These are phyloP conservation scores for Gastrolobium villosum DNA, from an alignment of 306 rosid genomes.

Conservation along the genomic window DNA sequence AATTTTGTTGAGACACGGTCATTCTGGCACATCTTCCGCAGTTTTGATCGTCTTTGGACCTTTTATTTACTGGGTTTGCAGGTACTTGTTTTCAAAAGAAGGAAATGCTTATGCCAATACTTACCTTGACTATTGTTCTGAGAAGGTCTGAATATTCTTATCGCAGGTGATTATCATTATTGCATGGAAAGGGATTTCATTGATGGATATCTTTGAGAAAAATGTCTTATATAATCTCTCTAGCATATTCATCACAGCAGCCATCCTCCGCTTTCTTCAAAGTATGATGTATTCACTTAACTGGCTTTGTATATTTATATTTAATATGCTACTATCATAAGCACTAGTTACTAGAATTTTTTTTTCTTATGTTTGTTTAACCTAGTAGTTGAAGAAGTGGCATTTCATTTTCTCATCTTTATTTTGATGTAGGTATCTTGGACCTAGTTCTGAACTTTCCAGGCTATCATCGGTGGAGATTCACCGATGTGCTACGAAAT, in stretches of 20 bases:
- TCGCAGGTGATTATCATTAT: conserved; percentile 76
- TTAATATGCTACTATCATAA: conserved; percentile 39
- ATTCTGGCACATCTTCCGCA: conserved; percentile 90
- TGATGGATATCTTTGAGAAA: conserved; percentile 65
- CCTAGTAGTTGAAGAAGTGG: conserved; percentile 32
- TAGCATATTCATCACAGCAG: conserved; percentile 96
- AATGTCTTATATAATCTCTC: conserved; percentile 74
- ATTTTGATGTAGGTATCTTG: conserved; percentile 73
- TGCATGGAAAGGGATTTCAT: conserved; percentile 75
- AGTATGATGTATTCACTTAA: conserved; percentile 62
- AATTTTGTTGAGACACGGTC: conserved; percentile 87
- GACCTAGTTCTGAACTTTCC: conserved; percentile 88
- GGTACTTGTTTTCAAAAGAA: conserved; percentile 63
- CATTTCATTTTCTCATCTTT: conserved; percentile 32
- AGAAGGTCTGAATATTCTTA: conserved; percentile 42
- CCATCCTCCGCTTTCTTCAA: conserved; percentile 88
- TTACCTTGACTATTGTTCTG: conserved; percentile 40
- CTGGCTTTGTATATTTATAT: conserved; percentile 35
- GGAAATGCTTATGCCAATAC: conserved; percentile 31
- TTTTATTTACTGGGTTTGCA: conserved; percentile 86
- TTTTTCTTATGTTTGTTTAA: conserved; percentile 22
- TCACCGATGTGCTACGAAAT: conserved; percentile 77
- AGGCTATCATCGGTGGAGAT: conserved; percentile 88
- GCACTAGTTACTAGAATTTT: conserved; percentile 16
- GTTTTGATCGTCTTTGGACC: conserved; percentile 97